A percentile compares a stretch with the other conserved stretches of the same genome.
Evolutionary conservation across 805 yeast genomes (phyloP).

Genomic region (Kregervanrija delftensis): DNA sequence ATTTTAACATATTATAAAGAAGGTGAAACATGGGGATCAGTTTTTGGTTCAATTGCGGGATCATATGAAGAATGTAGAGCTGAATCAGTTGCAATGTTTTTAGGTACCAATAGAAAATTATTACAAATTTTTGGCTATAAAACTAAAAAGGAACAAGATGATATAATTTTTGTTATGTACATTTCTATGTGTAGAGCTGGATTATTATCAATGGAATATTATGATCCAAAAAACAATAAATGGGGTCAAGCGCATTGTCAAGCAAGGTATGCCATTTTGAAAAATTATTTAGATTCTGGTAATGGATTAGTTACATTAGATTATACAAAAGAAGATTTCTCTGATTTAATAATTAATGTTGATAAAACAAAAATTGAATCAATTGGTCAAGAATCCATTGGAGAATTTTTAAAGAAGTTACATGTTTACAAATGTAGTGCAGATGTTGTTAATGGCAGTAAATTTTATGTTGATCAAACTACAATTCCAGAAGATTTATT

Average conservation of each 20-base stretch:
- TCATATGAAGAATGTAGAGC: slow-evolving; percentile 93
- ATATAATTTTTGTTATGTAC: slow-evolving; percentile 59
- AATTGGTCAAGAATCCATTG: slow-evolving; percentile 67
- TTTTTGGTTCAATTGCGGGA: slow-evolving; percentile 77
- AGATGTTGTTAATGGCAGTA: slow-evolving; percentile 56
- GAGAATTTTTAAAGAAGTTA: slow-evolving; percentile 61
- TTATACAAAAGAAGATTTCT: slow-evolving; percentile 38
- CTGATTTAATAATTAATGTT: slow-evolving; percentile 54
- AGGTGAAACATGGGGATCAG: slow-evolving; percentile 88
- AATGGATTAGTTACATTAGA: slow-evolving; percentile 49
- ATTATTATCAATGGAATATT: slow-evolving; percentile 69
- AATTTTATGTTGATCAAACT: slow-evolving; percentile 63
- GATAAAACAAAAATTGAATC: slow-evolving; percentile 58
- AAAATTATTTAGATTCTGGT: slow-evolving; percentile 55
- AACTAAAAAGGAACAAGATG: slow-evolving; percentile 50
- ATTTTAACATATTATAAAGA: slow-evolving; percentile 63
- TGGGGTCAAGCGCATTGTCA: slow-evolving; percentile 98
- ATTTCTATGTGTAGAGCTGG: slow-evolving; percentile 88
- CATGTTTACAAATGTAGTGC: slow-evolving; percentile 79
- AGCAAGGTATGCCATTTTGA: slow-evolving; percentile 81
- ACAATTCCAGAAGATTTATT: slow-evolving; percentile 57
- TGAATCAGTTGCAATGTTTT: slow-evolving; percentile 79
- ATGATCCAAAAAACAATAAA: slow-evolving; percentile 75
- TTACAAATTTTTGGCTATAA: slow-evolving; percentile 68
- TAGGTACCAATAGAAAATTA: slow-evolving; percentile 61